These are phyloP conservation scores for Basidiobolus meristosporus DNA, from an alignment of 371 early-diverging fungal genomes.

Conservation along the genomic window DNA sequence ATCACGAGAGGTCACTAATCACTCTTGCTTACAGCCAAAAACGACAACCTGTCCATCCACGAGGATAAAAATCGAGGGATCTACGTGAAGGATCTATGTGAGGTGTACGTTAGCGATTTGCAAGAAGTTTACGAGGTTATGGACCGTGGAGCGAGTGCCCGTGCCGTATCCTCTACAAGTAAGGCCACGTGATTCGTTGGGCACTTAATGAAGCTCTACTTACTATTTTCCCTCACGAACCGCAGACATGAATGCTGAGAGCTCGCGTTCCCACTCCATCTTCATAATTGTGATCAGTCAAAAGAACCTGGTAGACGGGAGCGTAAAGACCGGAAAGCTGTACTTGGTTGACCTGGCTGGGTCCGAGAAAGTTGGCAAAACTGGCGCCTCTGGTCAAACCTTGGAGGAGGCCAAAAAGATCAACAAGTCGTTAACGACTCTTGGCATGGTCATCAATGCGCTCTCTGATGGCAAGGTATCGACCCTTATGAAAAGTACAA, in stretches of 20 bases:
- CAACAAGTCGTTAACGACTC: constrained; percentile 92
- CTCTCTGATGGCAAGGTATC: constrained; percentile 76
- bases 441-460: constrained; percentile 98
- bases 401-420: constrained; percentile 99
- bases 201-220: not conserved
- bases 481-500: not conserved
- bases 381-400: constrained; percentile 95
- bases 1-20: not conserved
- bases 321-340: constrained; percentile 73
- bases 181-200: constrained; percentile 7
- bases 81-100: constrained; percentile 89
- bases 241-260: constrained; percentile 86
- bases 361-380: constrained; percentile 95
- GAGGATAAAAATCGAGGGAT: constrained; percentile 89
- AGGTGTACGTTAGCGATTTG: constrained; percentile 86
- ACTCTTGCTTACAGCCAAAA: constrained; percentile 24
- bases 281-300: constrained; percentile 88
- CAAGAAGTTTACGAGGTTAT: constrained; percentile 90
- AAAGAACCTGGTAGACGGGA: constrained; percentile 77
- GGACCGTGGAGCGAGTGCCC: constrained; percentile 70
- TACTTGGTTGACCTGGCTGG: constrained; percentile 98
- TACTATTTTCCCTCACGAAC: not conserved
- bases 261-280: constrained; percentile 92
- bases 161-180: constrained; percentile 89
- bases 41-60: constrained; percentile 83